Evolutionary conservation across 1,284 basidiomycete species (phyloP).

Genomic region (Peniophora sp.): DNA sequence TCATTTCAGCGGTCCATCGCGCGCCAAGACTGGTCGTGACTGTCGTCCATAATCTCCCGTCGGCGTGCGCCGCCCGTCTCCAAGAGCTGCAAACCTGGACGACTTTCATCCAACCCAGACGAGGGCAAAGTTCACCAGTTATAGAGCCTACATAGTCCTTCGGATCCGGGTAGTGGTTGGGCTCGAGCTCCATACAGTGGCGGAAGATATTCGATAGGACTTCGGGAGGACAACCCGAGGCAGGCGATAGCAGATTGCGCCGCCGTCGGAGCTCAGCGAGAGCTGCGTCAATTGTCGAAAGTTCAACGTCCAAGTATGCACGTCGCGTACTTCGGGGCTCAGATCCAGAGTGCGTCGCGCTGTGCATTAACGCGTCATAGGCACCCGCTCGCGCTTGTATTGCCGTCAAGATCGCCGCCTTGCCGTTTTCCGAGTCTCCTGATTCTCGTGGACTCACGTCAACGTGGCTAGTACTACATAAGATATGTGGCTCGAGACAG

Average conservation of each 20-base stretch:
- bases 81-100: background rate
- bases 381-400: too few species aligned
- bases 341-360: too few species aligned
- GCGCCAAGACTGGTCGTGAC: background rate
- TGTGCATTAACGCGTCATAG: too few species aligned
- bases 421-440: too few species aligned
- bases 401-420: too few species aligned
- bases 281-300: too few species aligned
- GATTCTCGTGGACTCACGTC: too few species aligned
- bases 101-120: background rate
- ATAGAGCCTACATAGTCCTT: background rate
- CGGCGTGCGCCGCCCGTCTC: background rate
- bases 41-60: background rate
- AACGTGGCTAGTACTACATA: too few species aligned
- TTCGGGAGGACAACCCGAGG: background rate
- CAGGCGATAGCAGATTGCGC: background rate
- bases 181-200: background rate
- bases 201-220: background rate
- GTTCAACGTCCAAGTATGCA: too few species aligned
- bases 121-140: background rate
- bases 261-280: background rate
- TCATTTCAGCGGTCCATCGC: background rate
- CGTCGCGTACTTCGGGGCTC: too few species aligned
- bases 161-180: background rate
- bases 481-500: too few species aligned